Evolutionary conservation across 164 flowering plant genomes (phyloP).

Genomic region (Magnolia officinalis): DNA sequence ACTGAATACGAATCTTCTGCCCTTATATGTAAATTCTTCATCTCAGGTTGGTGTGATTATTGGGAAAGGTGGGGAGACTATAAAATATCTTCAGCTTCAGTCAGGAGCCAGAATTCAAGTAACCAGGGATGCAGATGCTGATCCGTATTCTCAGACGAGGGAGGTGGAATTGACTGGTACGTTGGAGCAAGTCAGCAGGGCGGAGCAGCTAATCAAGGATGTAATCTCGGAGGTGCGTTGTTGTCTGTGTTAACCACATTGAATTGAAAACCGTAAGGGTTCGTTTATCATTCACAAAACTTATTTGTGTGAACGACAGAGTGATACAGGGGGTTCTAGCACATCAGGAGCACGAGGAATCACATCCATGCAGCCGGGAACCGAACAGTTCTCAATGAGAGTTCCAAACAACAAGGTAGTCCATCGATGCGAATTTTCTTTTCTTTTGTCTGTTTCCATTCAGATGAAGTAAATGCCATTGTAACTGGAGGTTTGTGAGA

Average conservation of each 20-base stretch:
- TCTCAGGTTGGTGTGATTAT: slow-evolving; percentile 88
- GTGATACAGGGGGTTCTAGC: slow-evolving; percentile 77
- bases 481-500: background rate
- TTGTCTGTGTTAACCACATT: background rate
- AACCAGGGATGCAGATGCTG: slow-evolving; percentile 90
- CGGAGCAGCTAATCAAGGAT: slow-evolving; percentile 81
- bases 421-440: too few relatives aligned
- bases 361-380: slow-evolving; percentile 39
- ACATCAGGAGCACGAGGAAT: slow-evolving; percentile 39
- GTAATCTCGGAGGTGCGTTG: slow-evolving; percentile 73
- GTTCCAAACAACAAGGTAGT: slow-evolving; percentile 78
- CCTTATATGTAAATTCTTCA: background rate
- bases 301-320: slow-evolving; percentile 26
- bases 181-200: slow-evolving; percentile 74
- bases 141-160: slow-evolving; percentile 62
- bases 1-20: background rate
- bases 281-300: background rate
- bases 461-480: background rate
- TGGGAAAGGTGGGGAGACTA: slow-evolving; percentile 97
- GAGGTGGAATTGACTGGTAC: slow-evolving; percentile 81
- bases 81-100: slow-evolving; percentile 83
- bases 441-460: background rate
- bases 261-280: background rate
- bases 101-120: slow-evolving; percentile 99
- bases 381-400: slow-evolving; percentile 56